Evolutionary conservation across 192 early-diverging fungal genomes (phyloP).

Genomic region (Podila epicladia): DNA sequence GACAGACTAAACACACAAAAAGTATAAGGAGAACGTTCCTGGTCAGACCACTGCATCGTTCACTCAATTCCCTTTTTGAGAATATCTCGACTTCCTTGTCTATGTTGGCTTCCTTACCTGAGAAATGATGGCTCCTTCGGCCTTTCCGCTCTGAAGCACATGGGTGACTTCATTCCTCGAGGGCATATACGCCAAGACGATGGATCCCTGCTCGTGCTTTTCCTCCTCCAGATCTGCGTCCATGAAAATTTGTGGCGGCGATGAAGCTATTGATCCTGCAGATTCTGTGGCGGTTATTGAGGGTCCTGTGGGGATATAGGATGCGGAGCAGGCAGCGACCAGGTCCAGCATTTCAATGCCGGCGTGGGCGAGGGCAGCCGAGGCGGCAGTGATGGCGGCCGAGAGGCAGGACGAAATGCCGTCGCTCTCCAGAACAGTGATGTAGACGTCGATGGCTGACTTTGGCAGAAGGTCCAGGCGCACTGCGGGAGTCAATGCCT

Average conservation of each 20-base stretch:
- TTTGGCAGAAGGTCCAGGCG: constrained; percentile 79
- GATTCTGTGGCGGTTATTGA: constrained; percentile 12
- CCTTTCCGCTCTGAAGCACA: constrained; percentile 77
- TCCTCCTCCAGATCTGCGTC: constrained; percentile 70
- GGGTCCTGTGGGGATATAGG: constrained; percentile 27
- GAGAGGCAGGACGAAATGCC: constrained; percentile 72
- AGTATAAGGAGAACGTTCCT: neutral
- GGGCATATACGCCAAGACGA: constrained; percentile 84
- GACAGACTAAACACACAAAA: constrained; percentile 59
- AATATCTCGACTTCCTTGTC: too few relatives aligned
- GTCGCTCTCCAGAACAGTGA: constrained; percentile 77
- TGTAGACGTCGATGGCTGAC: constrained; percentile 74
- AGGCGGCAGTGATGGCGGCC: constrained; percentile 72
- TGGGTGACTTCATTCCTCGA: constrained; percentile 83
- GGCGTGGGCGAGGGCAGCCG: constrained; percentile 78
- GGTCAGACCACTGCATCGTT: neutral
- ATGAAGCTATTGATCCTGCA: neutral
- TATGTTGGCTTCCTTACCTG: constrained; percentile 50
- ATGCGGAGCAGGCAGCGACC: constrained; percentile 78
- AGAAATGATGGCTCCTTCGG: constrained; percentile 53
- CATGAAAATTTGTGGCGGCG: constrained; percentile 58
- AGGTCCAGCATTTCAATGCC: constrained; percentile 88
- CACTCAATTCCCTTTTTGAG: too few relatives aligned
- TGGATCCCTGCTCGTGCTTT: constrained; percentile 60
- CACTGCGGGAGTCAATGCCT: constrained; percentile 77